Conservation (phyloP, 805 yeast genomes). For the Hanseniaspora mollemarum region DNA sequence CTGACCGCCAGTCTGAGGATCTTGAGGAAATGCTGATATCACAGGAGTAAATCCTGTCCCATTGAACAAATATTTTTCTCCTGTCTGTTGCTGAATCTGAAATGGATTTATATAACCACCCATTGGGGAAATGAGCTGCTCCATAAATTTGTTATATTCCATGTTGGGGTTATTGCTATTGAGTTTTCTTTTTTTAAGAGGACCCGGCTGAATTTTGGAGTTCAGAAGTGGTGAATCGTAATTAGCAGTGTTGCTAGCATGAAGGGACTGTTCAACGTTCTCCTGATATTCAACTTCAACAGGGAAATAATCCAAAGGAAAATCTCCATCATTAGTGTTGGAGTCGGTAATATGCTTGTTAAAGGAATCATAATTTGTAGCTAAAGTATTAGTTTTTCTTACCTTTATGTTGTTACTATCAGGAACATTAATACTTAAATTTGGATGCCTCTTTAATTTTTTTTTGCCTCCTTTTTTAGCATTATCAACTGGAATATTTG, state of each 20-base stretch:
- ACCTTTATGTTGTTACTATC: slow-evolving; percentile 18
- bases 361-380: background rate
- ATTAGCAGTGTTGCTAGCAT: slow-evolving; percentile 13
- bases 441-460: background rate
- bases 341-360: background rate
- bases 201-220: background rate
- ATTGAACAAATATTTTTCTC: slow-evolving; percentile 4
- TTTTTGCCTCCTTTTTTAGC: background rate
- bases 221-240: slow-evolving; percentile 4
- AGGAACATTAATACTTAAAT: slow-evolving; percentile 9
- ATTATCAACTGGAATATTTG: background rate
- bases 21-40: slow-evolving; percentile 13
- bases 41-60: slow-evolving; percentile 10
- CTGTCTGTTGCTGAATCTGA: slow-evolving; percentile 7
- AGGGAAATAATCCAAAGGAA: slow-evolving; percentile 60
- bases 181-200: slow-evolving; percentile 4
- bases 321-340: slow-evolving; percentile 32
- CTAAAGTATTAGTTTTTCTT: background rate
- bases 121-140: slow-evolving; percentile 22
- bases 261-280: background rate
- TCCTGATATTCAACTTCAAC: slow-evolving; percentile 32
- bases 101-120: slow-evolving; percentile 18
- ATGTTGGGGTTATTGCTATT: slow-evolving; percentile 15
- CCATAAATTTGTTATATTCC: slow-evolving; percentile 18
- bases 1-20: background rate